Base-by-base conservation (phyloP, 208 protist genomes). In the Leptomonas pyrrhocoris region DNA sequence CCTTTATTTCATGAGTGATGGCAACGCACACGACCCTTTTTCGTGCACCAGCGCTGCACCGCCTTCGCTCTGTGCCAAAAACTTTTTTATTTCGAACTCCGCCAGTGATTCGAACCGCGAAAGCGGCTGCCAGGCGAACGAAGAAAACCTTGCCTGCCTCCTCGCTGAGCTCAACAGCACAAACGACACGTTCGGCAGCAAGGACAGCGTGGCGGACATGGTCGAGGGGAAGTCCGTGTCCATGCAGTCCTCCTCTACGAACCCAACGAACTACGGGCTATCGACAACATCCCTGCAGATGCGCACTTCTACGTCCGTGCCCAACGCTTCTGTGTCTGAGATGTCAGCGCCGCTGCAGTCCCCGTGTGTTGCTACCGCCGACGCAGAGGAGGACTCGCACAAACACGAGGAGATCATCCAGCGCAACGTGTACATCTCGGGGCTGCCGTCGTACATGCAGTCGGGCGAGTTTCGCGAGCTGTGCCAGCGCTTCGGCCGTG, bases 391-490 rank as follows among this genome's bases (percentile, higher is more conserved):
- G 21, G 63, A 59, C 27, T 19, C 28, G 15, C 53, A 30, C 13
- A 45, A 48, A 12, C 46, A 23, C 18, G 56, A 49, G 55, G 18
- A 60, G 43, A 65, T 78, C n/a, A 36, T 54, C 25, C 46, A 53
- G 46, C 81, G 85, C 55, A 93, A 93, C 74, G 84, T 93, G 66
- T 93, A 93, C 76, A 79, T 93, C 68, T 88, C 77, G 15, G 88
- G 88, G 15, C 71, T 93, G 36, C 80, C 88, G 0, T 68, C 81
- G 0, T 75, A 73, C 40, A 81, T 81, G 66, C 69, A 66, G 36
- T 68, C 83, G 21, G 31, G 73, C 16, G 82, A 88, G 21, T 90
- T 93, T 59, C 84, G 88, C 42, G 72, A 80, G 61, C 31, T 93
- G 51, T 93, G 88, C 62, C 79, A 87, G 73, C 27, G 40, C 30